Percentiles rank a stretch among this genome's conserved stretches.
phyloP scores from a whole-genome alignment of 352 stramenopile species.

The Peronospora belbahrii region DNA sequence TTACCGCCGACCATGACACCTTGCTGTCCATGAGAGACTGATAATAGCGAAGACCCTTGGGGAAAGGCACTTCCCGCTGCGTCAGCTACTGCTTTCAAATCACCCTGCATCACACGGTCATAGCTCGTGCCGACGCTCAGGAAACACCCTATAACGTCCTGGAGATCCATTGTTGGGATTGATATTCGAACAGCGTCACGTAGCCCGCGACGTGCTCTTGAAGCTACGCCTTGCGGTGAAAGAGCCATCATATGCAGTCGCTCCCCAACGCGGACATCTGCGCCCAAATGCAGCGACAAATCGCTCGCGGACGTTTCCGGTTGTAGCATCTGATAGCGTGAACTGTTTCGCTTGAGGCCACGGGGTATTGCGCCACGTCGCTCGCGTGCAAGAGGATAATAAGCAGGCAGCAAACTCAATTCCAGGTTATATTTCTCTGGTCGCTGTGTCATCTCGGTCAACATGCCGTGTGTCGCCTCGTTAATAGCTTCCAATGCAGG shows the following conservation, averaged over 20 bases:
- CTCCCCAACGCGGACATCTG: conserved; percentile 47
- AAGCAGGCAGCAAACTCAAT: conserved; percentile 53
- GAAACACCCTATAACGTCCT: conserved; percentile 64
- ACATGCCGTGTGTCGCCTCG: conserved; percentile 63
- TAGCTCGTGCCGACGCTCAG: conserved; percentile 65
- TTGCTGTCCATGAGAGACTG: conserved; percentile 64
- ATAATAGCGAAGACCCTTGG: conserved; percentile 43
- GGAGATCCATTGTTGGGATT: conserved; percentile 42
- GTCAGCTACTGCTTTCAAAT: conserved; percentile 47
- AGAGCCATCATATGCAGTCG: conserved; percentile 75
- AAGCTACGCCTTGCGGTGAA: conserved; percentile 38
- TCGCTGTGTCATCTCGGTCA: conserved; percentile 52
- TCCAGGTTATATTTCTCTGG: conserved; percentile 63
- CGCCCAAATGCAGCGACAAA: conserved; percentile 45
- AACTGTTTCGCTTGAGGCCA: conserved; percentile 34
- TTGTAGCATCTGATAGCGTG: conserved; percentile 64
- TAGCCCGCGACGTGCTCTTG: conserved; percentile 44
- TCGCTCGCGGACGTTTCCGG: conserved; percentile 46
- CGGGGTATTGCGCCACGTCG: conserved; percentile 27
- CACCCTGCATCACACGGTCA: conserved; percentile 52
- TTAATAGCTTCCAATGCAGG: conserved; percentile 66
- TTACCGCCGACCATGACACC: conserved; percentile 50
- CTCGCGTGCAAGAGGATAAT: conserved; percentile 63
- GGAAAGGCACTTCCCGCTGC: conserved; percentile 50
- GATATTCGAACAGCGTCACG: conserved; percentile 44